Percentiles rank a stretch among this genome's conserved stretches.
Conservation (phyloP, 1,284 basidiomycete species). For the Ustilago shanxiensis region DNA sequence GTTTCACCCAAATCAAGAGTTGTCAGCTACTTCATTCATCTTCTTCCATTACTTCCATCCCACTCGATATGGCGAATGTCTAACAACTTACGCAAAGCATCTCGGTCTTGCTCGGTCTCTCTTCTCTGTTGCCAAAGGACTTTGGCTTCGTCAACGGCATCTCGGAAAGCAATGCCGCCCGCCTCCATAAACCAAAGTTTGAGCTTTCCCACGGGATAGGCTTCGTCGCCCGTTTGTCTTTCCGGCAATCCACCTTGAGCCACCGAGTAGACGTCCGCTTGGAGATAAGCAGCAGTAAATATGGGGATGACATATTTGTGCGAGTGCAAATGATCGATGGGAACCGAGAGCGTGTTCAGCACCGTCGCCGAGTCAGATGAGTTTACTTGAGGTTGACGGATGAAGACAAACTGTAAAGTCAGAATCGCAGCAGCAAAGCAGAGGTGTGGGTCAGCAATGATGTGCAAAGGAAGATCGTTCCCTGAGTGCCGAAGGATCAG, state of each 20-base stretch:
- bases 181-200: constrained; percentile 61
- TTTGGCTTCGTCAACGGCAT: constrained; percentile 50
- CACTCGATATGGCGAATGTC: neutral
- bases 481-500: neutral
- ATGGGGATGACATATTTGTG: constrained; percentile 59
- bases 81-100: constrained; percentile 53
- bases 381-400: constrained; percentile 39
- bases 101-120: constrained; percentile 36
- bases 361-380: constrained; percentile 12
- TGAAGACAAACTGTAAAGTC: constrained; percentile 48
- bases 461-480: neutral
- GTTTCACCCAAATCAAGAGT: neutral
- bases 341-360: constrained; percentile 52
- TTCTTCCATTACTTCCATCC: neutral
- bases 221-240: constrained; percentile 29
- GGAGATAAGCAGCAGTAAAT: constrained; percentile 58
- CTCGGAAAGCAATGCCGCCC: constrained; percentile 54
- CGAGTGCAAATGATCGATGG: constrained; percentile 50
- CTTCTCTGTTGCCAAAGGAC: constrained; percentile 21
- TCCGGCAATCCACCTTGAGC: constrained; percentile 57
- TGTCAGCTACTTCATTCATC: neutral
- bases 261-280: constrained; percentile 56
- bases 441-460: neutral
- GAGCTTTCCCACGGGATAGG: constrained; percentile 48
- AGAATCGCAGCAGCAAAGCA: neutral